These are phyloP conservation scores for Zarea fungicola DNA, from an alignment of 2,329 filamentous ascomycete species.

Conservation along the genomic window DNA sequence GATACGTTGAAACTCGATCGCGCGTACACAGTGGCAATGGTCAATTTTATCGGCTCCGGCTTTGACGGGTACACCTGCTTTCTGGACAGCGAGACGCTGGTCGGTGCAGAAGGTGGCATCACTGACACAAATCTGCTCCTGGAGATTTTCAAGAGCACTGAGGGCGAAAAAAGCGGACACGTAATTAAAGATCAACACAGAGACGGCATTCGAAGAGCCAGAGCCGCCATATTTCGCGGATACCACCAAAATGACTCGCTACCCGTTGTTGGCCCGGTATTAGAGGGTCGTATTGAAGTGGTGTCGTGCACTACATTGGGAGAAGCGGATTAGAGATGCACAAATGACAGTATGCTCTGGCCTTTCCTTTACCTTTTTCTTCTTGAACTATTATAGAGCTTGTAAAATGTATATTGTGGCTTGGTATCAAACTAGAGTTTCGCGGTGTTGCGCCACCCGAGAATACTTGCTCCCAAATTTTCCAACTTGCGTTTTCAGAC, in stretches of 20 bases:
- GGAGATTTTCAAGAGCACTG: slow-evolving; percentile 7
- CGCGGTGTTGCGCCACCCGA: no score
- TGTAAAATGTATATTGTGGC: no score
- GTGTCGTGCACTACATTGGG: no score
- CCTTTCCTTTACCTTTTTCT: no score
- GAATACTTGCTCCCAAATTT: no score
- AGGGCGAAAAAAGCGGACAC: background rate
- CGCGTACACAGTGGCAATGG: slow-evolving; percentile 14
- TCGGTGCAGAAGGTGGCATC: slow-evolving; percentile 20
- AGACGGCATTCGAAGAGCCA: slow-evolving; percentile 2
- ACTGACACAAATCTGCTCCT: slow-evolving; percentile 21
- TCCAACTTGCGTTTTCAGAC: no score
- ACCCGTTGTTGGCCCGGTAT: background rate
- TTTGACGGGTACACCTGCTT: slow-evolving; percentile 22
- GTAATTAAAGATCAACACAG: background rate
- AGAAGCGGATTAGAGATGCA: no score
- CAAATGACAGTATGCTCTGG: no score
- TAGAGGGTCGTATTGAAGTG: background rate
- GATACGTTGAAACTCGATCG: background rate
- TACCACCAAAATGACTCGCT: background rate
- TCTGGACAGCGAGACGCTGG: slow-evolving; percentile 15
- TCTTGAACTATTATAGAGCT: no score
- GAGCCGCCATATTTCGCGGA: background rate
- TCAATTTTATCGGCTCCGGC: slow-evolving; percentile 20
- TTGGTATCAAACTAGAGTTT: no score